These are phyloP conservation scores for Cornus suecica DNA, from an alignment of 148 eudicot genomes.

Conservation along the genomic window DNA sequence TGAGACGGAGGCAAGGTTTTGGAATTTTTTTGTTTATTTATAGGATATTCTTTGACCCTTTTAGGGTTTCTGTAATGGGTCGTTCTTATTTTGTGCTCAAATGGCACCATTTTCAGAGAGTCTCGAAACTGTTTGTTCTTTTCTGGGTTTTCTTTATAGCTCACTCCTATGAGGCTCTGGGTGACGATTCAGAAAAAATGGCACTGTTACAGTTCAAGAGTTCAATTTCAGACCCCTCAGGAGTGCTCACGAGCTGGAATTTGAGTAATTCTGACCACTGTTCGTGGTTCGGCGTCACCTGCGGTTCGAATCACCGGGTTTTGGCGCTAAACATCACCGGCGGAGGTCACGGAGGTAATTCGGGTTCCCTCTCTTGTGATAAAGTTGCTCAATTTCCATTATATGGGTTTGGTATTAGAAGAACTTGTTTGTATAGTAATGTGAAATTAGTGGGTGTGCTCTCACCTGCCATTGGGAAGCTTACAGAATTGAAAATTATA, in stretches of 20 bases:
- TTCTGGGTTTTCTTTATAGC: constrained; percentile 25
- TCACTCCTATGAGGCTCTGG: constrained; percentile 5
- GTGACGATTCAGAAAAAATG: constrained; percentile 46
- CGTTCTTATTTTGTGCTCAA: constrained; percentile 20
- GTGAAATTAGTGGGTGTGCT: constrained; percentile 34
- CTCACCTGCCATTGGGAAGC: constrained; percentile 31
- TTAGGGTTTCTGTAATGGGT: constrained; percentile 46
- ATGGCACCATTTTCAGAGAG: constrained; percentile 22
- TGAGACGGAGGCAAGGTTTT: neutral
- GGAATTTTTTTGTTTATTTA: neutral
- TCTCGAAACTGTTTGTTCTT: constrained; percentile 26
- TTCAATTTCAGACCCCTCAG: constrained; percentile 50
- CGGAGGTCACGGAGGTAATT: constrained; percentile 57
- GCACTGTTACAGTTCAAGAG: constrained; percentile 48
- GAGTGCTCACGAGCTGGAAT: constrained; percentile 48
- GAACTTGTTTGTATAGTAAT: constrained; percentile 28
- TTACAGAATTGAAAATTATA: constrained; percentile 39
- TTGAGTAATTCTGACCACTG: constrained; percentile 44
- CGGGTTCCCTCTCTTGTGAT: constrained; percentile 34
- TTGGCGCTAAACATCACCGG: constrained; percentile 43
- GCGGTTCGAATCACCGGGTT: constrained; percentile 48
- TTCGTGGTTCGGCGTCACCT: constrained; percentile 66
- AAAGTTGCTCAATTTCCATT: constrained; percentile 38
- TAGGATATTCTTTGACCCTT: constrained; percentile 30
- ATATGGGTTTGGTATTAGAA: constrained; percentile 49